Evolutionary conservation across 2,329 filamentous ascomycete genomes (phyloP).

Genomic region (Scolecobasidium constrictum): DNA sequence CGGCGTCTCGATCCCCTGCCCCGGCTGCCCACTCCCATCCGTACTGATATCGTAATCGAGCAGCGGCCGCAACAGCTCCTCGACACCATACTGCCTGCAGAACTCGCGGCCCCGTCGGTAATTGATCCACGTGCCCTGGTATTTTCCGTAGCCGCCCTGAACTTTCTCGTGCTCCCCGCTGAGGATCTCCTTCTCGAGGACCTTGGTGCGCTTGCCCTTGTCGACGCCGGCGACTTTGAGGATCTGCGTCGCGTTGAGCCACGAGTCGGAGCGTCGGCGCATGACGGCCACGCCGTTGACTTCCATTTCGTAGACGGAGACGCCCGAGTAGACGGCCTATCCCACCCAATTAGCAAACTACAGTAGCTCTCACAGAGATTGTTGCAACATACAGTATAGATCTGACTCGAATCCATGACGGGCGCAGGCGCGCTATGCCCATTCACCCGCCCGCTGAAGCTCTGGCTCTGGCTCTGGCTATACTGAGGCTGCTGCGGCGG

Average conservation of each 20-base stretch:
- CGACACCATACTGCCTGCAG: constrained; percentile 67
- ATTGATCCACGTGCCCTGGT: constrained; percentile 97
- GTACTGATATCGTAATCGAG: constrained; percentile 72
- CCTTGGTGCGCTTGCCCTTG: constrained; percentile 95
- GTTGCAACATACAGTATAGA: constrained; percentile 33
- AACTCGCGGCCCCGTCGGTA: constrained; percentile 89
- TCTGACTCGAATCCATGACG: constrained; percentile 36
- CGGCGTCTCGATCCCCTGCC: constrained; percentile 77
- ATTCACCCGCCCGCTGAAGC: constrained; percentile 24
- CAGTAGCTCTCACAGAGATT: neutral
- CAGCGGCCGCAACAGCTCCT: constrained; percentile 63
- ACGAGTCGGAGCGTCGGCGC: constrained; percentile 88
- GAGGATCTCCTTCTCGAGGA: constrained; percentile 94
- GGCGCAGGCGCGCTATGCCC: constrained; percentile 22
- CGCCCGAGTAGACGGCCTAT: constrained; percentile 83
- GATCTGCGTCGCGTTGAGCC: constrained; percentile 97
- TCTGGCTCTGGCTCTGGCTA: no score
- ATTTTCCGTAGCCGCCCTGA: constrained; percentile 96
- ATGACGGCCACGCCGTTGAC: constrained; percentile 89
- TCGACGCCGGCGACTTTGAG: constrained; percentile 95
- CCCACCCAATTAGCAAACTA: neutral
- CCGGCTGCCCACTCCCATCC: constrained; percentile 56
- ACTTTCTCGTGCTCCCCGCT: constrained; percentile 97
- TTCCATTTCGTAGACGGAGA: constrained; percentile 98
- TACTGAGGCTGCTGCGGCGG: constrained; percentile 29